Conservation (phyloP, 148 eudicot genomes). For the Dianthus caryophyllus region DNA sequence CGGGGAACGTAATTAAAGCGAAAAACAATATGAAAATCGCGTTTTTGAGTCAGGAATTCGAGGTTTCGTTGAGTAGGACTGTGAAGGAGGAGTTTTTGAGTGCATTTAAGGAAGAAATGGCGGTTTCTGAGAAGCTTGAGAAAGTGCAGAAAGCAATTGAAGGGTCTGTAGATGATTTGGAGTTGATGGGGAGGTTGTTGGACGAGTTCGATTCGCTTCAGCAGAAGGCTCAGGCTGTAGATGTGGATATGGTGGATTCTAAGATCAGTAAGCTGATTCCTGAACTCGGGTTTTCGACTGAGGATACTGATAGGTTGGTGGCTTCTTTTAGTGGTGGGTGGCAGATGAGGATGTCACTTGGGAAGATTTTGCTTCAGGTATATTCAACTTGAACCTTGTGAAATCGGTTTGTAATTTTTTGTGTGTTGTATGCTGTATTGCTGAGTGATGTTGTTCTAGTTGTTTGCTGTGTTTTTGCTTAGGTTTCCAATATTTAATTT, state of each 20-base stretch:
- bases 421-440: neutral
- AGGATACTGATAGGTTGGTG: constrained; percentile 90
- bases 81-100: constrained; percentile 87
- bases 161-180: constrained; percentile 79
- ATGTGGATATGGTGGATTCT: constrained; percentile 70
- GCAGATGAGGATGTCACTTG: constrained; percentile 99
- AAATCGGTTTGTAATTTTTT: too few species aligned
- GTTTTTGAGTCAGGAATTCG: constrained; percentile 92
- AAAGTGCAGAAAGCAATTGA: constrained; percentile 93
- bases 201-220: constrained; percentile 93
- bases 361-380: constrained; percentile 96
- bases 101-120: constrained; percentile 92
- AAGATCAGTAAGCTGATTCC: constrained; percentile 92
- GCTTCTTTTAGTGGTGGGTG: constrained; percentile 97
- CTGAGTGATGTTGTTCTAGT: neutral
- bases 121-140: constrained; percentile 64
- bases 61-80: constrained; percentile 72
- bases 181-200: constrained; percentile 92
- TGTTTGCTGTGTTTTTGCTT: neutral
- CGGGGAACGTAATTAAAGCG: constrained; percentile 87
- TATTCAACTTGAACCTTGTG: neutral
- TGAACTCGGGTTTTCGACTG: constrained; percentile 75
- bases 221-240: constrained; percentile 73
- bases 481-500: neutral
- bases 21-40: constrained; percentile 77